Evolutionary conservation across 2,329 filamentous ascomycete genomes (phyloP).

Genomic region (Epichloe sp.): DNA sequence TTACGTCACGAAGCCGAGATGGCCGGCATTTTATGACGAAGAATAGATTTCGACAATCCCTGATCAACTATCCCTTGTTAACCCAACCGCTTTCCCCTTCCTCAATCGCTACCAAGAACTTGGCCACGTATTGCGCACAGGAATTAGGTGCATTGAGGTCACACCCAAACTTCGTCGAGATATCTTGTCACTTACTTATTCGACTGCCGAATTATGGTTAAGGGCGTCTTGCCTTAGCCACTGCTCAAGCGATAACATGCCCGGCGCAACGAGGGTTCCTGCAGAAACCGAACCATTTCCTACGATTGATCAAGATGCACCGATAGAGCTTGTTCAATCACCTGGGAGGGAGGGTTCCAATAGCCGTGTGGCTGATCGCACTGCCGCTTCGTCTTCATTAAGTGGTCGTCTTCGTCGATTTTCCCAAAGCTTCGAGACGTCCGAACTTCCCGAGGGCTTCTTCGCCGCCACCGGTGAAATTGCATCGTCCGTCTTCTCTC

Average conservation of each 20-base stretch:
- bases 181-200: background rate
- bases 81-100: background rate
- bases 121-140: too few species aligned
- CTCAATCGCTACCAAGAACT: background rate
- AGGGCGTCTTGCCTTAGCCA: background rate
- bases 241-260: slow-evolving; percentile 1
- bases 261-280: slow-evolving; percentile 1
- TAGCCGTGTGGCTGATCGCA: slow-evolving; percentile 11
- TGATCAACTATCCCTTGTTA: too few species aligned
- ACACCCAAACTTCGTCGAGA: too few species aligned
- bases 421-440: slow-evolving; percentile 29
- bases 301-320: slow-evolving; percentile 8
- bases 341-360: slow-evolving; percentile 2
- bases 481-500: slow-evolving; percentile 25
- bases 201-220: background rate
- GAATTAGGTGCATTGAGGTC: too few species aligned
- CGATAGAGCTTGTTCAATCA: background rate
- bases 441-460: slow-evolving; percentile 33
- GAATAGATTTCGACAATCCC: background rate
- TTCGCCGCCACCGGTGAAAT: slow-evolving; percentile 33
- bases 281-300: slow-evolving; percentile 16
- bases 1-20: too few species aligned
- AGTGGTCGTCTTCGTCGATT: slow-evolving; percentile 19
- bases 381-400: slow-evolving; percentile 19
- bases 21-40: background rate